Conservation (phyloP, 331 rosid species). For the Pyracantha coccinea region DNA sequence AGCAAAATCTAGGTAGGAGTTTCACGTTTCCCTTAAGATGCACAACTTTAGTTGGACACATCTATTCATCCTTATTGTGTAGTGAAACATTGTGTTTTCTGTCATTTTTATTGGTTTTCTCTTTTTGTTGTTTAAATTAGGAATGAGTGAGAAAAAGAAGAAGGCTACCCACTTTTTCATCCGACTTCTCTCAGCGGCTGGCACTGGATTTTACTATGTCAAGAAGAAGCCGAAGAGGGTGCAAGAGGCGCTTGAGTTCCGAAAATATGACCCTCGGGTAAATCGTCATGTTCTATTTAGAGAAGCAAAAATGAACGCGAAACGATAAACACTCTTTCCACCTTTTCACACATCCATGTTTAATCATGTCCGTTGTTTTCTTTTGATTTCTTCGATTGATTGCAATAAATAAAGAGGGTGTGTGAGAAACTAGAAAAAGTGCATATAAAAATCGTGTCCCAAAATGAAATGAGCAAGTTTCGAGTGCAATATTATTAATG, state of each 20-base stretch:
- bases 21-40: neutral
- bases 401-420: too few relatives aligned
- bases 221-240: conserved; percentile 80
- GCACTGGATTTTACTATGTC: conserved; percentile 88
- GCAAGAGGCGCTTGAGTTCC: conserved; percentile 82
- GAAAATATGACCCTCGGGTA: conserved; percentile 80
- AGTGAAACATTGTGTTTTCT: neutral
- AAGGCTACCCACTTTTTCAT: conserved; percentile 73
- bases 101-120: neutral
- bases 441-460: too few relatives aligned
- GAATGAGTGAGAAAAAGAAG: conserved; percentile 88
- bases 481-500: neutral
- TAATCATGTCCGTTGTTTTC: too few relatives aligned
- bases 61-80: too few relatives aligned
- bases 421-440: too few relatives aligned
- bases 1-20: neutral
- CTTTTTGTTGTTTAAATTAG: conserved; percentile 13
- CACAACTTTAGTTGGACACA: neutral
- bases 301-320: conserved; percentile 41
- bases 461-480: conserved; percentile 51
- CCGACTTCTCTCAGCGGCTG: conserved; percentile 75
- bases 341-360: too few relatives aligned
- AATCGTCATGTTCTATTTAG: conserved; percentile 88
- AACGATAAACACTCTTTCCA: too few relatives aligned
- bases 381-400: too few relatives aligned